Base-by-base conservation (phyloP, 2,329 filamentous ascomycete species). In the Alternaria arborescens region DNA sequence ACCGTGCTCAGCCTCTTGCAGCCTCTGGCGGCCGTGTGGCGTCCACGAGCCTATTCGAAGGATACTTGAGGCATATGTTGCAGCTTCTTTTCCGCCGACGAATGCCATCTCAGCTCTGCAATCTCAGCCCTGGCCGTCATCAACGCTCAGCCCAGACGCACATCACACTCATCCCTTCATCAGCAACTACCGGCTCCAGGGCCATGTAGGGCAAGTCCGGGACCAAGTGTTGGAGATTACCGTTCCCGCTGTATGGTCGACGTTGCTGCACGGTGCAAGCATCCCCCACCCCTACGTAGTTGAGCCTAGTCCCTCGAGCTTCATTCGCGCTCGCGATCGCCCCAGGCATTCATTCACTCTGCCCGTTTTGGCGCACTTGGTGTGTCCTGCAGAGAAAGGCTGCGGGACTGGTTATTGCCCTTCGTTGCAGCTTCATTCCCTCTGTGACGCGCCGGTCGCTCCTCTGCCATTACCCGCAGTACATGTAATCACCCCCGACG, bases 401-500 rank as follows among this genome's bases (percentile, higher is more conserved):
- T 69, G 62, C 60, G 65, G 58, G 67, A 65, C 68, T 43, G 38
- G 36, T 50, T 47, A 58, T 51, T 54, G 65, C 55, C 57, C 66
- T 63, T 64, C 32, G 60, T 60, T 71, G 64, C 63, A 61, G 62
- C 67, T 67, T 64, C 61, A 66, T 52, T 64, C 59, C 61, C 59
- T 51, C 55, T 64, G 46, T 50, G 64, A 61, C 61, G 65, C 67
- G 65, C 67, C 64, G 66, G 68, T 57, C 65, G 62, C 68, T 66
- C 58, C 55, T 61, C 53, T 64, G 61, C 62, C 60, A 57, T 42
- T 60, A 55, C 40, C 59, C 60, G 55, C 62, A 55, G 53, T 66
- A 64, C 67, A 62, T 68, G 20, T 50, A 66, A 69, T 71, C 64
- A 71, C 56, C 68, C 46, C 60, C 65, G 55, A 38, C 63, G 53